Evolutionary conservation across 2,329 filamentous ascomycete genomes (phyloP), one percentile per base, ranked within the genome.

Genomic region (Penicillium expansum): DNA sequence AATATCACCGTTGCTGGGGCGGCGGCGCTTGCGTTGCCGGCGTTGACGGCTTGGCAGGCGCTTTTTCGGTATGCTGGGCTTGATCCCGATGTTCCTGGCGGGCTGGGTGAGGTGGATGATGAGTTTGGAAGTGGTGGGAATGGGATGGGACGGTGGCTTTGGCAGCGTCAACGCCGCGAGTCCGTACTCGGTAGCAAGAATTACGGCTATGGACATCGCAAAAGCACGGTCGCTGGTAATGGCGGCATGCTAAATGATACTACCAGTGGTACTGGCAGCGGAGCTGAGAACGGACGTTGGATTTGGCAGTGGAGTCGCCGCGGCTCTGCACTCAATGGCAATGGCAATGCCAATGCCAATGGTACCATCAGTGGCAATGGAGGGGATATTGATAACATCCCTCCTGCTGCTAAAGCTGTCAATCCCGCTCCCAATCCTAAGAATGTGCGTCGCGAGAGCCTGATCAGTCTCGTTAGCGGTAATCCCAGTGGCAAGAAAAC

Each of bases 41-140:
- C 67, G 7, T 66, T 78, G 51, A 76, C 73, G 30, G 76, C 73
- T 10, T 79, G 74, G 73, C 74, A 77, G 62, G 74, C 72, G 4
- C 63, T 78, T 29, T 77, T 76, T 57, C 63, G 57, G 14, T 69
- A 76, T 57, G 73, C 69, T 6, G 65, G 63, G 3, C 60, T 77
- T 42, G 67, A 74, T 51, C 64, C 66, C n/a, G 63, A 62, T 43
- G 44, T 55, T 1, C 55, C 60, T 16, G 48, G 35, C 1, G 35
- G 51, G n/a, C 27, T 53, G 6, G 32, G 55, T 16, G 52, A 35
- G 13, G 50, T 43, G 18, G 29, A 43, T 37, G 22, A 48, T 5
- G 48, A 20, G 22, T 24, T 20, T 27, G 47, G 7, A 11, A 22
- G 22, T 18, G 24, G 24, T n/a, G 48, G 43, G 1, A 52, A 39